Percentiles rank a stretch among this genome's conserved stretches.
These are phyloP conservation scores for Lycium ferocissimum DNA, from an alignment of 257 asterid species.

Conservation along the genomic window DNA sequence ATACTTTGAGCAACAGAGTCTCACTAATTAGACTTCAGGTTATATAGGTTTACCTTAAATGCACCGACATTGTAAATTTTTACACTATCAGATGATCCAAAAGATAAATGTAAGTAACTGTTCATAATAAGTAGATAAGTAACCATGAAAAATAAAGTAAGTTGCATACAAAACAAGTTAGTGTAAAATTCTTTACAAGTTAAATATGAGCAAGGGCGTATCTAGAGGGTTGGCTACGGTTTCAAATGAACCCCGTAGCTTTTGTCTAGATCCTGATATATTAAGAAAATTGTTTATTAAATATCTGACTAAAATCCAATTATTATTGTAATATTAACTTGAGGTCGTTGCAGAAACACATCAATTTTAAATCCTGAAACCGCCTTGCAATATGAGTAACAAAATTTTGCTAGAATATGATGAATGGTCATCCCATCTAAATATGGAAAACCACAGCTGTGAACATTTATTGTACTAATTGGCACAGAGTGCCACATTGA, in stretches of 20 bases:
- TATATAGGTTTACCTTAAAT: not conserved
- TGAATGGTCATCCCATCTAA: conserved; percentile 30
- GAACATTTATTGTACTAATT: conserved; percentile 30
- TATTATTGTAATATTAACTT: too few species aligned
- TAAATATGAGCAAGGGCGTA: not conserved
- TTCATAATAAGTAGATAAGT: not conserved
- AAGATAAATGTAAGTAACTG: not conserved
- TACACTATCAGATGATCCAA: not conserved
- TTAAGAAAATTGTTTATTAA: too few species aligned
- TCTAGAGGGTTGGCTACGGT: too few species aligned
- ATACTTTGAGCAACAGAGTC: conserved; percentile 35
- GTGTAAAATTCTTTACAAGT: conserved; percentile 31
- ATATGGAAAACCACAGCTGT: conserved; percentile 33
- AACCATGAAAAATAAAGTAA: conserved; percentile 10
- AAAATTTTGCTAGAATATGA: conserved; percentile 30
- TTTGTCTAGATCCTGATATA: too few species aligned
- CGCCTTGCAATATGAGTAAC: not conserved
- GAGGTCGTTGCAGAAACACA: too few species aligned
- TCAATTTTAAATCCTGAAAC: too few species aligned
- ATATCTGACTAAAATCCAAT: too few species aligned
- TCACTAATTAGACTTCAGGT: conserved; percentile 33
- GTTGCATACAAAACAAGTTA: conserved; percentile 43
- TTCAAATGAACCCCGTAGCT: too few species aligned
- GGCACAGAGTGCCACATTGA: conserved; percentile 37
- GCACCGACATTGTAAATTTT: not conserved